Percentiles rank a stretch among this genome's conserved stretches.
These are phyloP conservation scores for Alectoria sarmentosa DNA, from an alignment of 495 filamentous ascomycete species.

Conservation along the genomic window DNA sequence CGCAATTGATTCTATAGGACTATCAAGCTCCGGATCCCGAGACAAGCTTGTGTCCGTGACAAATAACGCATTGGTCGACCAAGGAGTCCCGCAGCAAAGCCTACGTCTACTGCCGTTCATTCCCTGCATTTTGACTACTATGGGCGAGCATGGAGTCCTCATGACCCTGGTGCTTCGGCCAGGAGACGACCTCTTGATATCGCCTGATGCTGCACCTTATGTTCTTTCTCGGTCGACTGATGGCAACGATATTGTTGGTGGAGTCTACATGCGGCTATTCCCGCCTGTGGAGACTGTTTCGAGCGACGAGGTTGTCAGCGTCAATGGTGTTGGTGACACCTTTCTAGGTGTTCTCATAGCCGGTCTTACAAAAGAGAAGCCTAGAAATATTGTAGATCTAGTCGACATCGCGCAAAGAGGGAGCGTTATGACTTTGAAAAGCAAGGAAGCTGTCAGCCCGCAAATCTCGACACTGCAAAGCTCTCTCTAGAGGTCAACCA, in stretches of 20 bases:
- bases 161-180: conserved; percentile 59
- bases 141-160: conserved; percentile 73
- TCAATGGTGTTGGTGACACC: conserved; percentile 93
- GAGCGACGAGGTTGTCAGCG: conserved; percentile 62
- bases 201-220: conserved; percentile 53
- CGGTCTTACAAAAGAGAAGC: conserved; percentile 42
- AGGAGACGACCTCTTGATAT: conserved; percentile 56
- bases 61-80: conserved; percentile 55
- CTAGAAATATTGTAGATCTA: conserved; percentile 35
- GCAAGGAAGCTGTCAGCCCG: conserved; percentile 60
- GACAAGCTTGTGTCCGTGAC: conserved; percentile 59
- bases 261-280: conserved; percentile 80
- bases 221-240: conserved; percentile 52
- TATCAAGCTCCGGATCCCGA: conserved; percentile 50
- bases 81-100: conserved; percentile 72
- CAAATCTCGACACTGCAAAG: conserved; percentile 24
- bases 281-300: conserved; percentile 55
- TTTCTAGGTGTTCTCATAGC: conserved; percentile 76
- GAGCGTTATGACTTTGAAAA: conserved; percentile 66
- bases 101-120: conserved; percentile 86
- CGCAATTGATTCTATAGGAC: conserved; percentile 65
- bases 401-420: conserved; percentile 58
- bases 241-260: conserved; percentile 53
- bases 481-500: conserved; percentile 1
- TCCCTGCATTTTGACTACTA: conserved; percentile 74